Base-by-base conservation (phyloP, 805 yeast genomes). In the Saturnispora galanensis region DNA sequence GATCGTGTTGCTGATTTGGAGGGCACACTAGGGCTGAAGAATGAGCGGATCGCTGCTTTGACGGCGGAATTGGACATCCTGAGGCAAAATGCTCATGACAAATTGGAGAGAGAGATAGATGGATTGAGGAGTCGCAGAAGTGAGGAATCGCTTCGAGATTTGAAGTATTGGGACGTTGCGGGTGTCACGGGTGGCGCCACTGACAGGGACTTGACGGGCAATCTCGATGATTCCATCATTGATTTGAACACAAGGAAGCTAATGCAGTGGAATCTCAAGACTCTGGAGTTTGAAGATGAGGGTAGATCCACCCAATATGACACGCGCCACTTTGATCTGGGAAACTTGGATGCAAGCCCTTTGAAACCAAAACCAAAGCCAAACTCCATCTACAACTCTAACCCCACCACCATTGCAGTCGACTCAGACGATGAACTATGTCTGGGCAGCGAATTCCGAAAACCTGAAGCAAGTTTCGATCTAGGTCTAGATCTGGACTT, bases 401-500 rank as follows among this genome's bases (percentile, higher is more conserved):
- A 44, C 30, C 47, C 47, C 4, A n/a, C 28, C 5, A 21, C 34
- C 11, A 37, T n/a, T 10, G 34, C 18, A 4, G 29, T 43, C 8
- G 38, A 21, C n/a, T 43, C 41, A 7, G 46, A 43, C 17, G 46
- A 43, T n/a, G 42, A 43, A 26, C 29, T 43, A 12, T 43, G 38
- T 29, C 17, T 43, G 13, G 16, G 18, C 13, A 30, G 11, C 11
- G 10, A 9, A 4, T 36, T 36, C 26, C 10, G n/a, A 21, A 21
- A 21, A 30, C 26, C 30, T 17, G n/a, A 17, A 3, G n/a, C 18
- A 16, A 15, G 39, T 18, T n/a, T 12, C 11, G 39, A 36, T 36
- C 18, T 36, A 5, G 18, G 18, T 17, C 18, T 17, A 17, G 18
- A 17, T 17, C 3, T 17, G 4, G 18, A 17, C 18, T 5, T 17